These are phyloP conservation scores for Xerocomellus chrysenteron DNA, from an alignment of 768 basidiomycete genomes.

Conservation along the genomic window DNA sequence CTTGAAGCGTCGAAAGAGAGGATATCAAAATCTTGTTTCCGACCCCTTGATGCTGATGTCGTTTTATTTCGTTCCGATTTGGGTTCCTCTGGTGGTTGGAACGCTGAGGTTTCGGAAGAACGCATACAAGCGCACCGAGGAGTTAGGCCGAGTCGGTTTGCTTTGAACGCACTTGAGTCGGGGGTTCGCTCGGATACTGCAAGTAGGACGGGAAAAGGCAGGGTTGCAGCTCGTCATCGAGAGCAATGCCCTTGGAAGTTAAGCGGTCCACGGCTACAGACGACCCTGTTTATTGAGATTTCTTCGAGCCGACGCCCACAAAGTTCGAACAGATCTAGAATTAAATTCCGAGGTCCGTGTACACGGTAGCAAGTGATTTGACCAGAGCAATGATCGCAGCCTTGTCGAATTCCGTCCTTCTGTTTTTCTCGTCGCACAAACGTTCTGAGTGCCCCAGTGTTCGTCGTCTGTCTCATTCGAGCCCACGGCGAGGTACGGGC, in stretches of 20 bases:
- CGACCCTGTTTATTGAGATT: neutral
- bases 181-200: neutral
- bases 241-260: neutral
- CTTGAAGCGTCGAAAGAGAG: neutral
- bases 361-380: neutral
- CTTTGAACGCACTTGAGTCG: slow-evolving; percentile 10
- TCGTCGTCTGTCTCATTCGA: neutral
- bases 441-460: neutral
- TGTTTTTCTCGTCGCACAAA: neutral
- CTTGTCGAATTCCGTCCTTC: neutral
- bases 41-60: neutral
- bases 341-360: neutral
- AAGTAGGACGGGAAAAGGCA: neutral
- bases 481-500: neutral
- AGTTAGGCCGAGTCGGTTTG: slow-evolving; percentile 1
- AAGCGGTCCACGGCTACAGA: neutral
- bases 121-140: no score
- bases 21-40: neutral
- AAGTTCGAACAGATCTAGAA: neutral
- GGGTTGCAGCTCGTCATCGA: neutral
- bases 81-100: no score
- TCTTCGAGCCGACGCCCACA: no score
- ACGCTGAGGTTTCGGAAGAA: no score
- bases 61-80: neutral
- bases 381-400: neutral